Evolutionary conservation across 1,284 basidiomycete species (phyloP).

Genomic region (Apiotrichum laibachii): DNA sequence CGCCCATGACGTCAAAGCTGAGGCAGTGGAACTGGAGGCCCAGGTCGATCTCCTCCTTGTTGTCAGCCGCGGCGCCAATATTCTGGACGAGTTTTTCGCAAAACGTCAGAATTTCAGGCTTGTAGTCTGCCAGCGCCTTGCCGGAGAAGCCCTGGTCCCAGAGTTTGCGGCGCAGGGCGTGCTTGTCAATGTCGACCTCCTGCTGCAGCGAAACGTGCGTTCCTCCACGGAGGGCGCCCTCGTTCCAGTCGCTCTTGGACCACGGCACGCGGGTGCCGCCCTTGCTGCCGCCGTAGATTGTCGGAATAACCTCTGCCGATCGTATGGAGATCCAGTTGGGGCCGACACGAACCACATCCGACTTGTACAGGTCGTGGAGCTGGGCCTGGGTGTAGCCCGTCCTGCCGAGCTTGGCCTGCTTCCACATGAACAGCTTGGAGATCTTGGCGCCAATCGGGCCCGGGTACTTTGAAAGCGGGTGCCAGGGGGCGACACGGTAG

Average conservation of each 20-base stretch:
- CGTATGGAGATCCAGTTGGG: constrained; percentile 82
- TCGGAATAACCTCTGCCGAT: constrained; percentile 69
- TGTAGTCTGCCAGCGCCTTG: constrained; percentile 13
- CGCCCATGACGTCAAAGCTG: constrained; percentile 82
- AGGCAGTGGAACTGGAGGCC: constrained; percentile 61
- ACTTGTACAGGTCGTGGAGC: constrained; percentile 10
- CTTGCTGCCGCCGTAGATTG: constrained; percentile 67
- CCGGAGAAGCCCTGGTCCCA: constrained; percentile 14
- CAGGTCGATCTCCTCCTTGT: background rate
- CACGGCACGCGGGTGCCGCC: constrained; percentile 1
- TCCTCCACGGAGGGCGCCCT: constrained; percentile 5
- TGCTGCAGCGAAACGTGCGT: constrained; percentile 8
- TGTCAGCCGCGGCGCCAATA: background rate
- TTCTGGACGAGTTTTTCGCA: constrained; percentile 10
- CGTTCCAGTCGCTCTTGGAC: constrained; percentile 17
- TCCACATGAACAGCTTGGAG: constrained; percentile 13
- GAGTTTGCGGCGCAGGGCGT: constrained; percentile 8
- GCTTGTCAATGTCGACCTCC: constrained; percentile 5
- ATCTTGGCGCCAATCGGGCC: constrained; percentile 10
- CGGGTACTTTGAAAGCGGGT: constrained; percentile 12
- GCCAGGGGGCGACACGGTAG: constrained; percentile 15
- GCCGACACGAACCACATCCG: constrained; percentile 68
- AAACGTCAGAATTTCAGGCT: constrained; percentile 11
- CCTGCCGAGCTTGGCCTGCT: constrained; percentile 5
- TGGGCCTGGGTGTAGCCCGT: constrained; percentile 14